Percentiles rank a stretch among this genome's conserved stretches.
Evolutionary conservation across 2,329 filamentous ascomycete genomes (phyloP).

Genomic region (Cadophora sp.): DNA sequence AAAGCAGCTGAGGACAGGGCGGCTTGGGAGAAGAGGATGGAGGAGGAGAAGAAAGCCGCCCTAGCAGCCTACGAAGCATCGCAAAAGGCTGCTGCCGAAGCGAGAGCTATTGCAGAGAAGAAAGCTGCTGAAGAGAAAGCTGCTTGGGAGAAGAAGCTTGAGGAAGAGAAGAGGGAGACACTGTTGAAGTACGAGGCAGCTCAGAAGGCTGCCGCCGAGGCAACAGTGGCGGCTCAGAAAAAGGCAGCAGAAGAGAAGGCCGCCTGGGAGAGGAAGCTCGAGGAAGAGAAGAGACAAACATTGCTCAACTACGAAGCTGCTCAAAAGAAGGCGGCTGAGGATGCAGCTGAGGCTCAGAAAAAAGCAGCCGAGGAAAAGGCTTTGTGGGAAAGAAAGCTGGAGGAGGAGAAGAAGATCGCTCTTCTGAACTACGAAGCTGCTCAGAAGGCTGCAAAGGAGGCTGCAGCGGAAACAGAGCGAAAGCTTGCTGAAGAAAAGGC

Average conservation of each 20-base stretch:
- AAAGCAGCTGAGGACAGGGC: constrained; percentile 49
- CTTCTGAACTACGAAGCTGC: constrained; percentile 31
- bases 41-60: constrained; percentile 33
- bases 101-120: constrained; percentile 25
- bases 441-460: constrained; percentile 31
- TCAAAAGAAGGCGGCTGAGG: constrained; percentile 50
- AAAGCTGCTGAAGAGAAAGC: constrained; percentile 25
- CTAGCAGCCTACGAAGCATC: constrained; percentile 28
- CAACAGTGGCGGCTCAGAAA: constrained; percentile 52
- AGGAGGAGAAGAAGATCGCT: constrained; percentile 50
- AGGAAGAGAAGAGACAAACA: constrained; percentile 44
- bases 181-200: constrained; percentile 40
- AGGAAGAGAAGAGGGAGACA: constrained; percentile 29
- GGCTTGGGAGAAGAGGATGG: constrained; percentile 28
- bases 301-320: constrained; percentile 47
- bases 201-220: constrained; percentile 50
- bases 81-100: constrained; percentile 38
- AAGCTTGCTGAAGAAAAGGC: constrained; percentile 35
- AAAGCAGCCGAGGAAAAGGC: constrained; percentile 54
- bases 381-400: constrained; percentile 48
- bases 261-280: constrained; percentile 45
- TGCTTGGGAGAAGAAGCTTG: constrained; percentile 28
- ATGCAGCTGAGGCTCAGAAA: constrained; percentile 50
- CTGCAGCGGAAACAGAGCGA: constrained; percentile 28
- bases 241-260: constrained; percentile 53